A percentile compares a stretch with the other conserved stretches of the same genome.
Evolutionary conservation across 192 early-diverging fungal species (phyloP).

Genomic region (Coemansia sp.): DNA sequence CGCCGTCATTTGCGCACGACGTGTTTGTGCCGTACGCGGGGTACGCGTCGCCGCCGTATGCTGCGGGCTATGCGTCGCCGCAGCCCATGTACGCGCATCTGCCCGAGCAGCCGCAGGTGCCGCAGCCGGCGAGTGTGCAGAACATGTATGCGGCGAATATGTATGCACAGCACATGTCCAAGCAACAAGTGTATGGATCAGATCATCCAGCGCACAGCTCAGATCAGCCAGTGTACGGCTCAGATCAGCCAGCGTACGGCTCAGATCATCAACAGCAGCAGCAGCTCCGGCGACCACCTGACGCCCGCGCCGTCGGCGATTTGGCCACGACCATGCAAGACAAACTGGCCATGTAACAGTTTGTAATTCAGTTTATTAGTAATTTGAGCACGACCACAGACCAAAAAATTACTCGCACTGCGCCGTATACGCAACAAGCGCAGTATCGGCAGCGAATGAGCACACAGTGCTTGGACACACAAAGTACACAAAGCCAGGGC

Average conservation of each 20-base stretch:
- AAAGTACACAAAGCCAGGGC: conserved; percentile 78
- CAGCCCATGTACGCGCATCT: conserved; percentile 2
- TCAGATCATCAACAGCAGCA: too few relatives aligned
- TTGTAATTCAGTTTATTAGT: background rate
- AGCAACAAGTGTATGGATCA: too few relatives aligned
- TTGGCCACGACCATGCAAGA: conserved; percentile 30
- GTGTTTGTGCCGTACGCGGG: background rate
- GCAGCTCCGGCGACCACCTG: background rate
- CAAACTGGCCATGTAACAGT: conserved; percentile 26
- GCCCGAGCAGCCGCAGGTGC: conserved; percentile 9
- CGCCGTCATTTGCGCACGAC: background rate
- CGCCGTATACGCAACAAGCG: conserved; percentile 11
- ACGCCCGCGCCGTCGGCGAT: conserved; percentile 8
- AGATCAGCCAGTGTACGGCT: too few relatives aligned
- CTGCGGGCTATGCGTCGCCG: conserved; percentile 1
- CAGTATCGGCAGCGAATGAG: background rate
- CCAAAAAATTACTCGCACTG: conserved; percentile 5
- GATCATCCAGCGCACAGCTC: too few relatives aligned
- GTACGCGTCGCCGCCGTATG: background rate
- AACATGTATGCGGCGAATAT: too few relatives aligned
- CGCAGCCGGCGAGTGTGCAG: too few relatives aligned
- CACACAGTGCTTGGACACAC: conserved; percentile 56
- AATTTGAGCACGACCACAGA: too few relatives aligned
- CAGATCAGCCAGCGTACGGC: too few relatives aligned
- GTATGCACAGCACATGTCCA: too few relatives aligned